Conservation (phyloP, 139 green algal genomes). For the Chlamydomonas sphaeroides region DNA sequence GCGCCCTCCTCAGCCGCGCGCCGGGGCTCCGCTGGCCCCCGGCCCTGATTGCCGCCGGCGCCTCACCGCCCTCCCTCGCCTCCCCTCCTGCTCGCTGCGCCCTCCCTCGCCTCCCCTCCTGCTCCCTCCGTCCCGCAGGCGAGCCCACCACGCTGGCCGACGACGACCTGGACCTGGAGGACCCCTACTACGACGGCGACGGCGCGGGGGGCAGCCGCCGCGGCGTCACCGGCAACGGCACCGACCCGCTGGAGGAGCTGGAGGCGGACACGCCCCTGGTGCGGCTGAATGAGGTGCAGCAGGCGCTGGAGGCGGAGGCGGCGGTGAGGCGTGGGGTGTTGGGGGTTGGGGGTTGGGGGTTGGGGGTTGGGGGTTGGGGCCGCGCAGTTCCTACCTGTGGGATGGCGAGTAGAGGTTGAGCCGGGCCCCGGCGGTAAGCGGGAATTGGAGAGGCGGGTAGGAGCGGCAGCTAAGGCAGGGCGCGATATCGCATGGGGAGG, state of each 20-base stretch:
- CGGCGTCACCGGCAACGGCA: background rate
- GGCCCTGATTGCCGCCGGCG: background rate
- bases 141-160: constrained; percentile 29
- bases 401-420: too few species aligned
- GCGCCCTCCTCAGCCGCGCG: too few species aligned
- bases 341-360: too few species aligned
- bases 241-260: constrained; percentile 26
- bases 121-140: background rate
- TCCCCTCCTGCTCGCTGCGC: background rate
- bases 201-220: background rate
- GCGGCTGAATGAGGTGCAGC: constrained; percentile 14
- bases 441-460: too few species aligned
- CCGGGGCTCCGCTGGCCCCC: too few species aligned
- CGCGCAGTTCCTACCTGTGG: too few species aligned
- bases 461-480: too few species aligned
- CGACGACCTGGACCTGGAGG: constrained; percentile 6
- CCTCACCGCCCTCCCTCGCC: background rate
- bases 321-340: background rate
- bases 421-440: too few species aligned
- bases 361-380: too few species aligned
- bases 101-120: background rate
- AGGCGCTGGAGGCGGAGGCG: constrained; percentile 1
- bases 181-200: background rate
- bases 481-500: too few species aligned
- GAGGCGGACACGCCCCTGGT: constrained; percentile 31